Evolutionary conservation across 1,284 basidiomycete species (phyloP).

Genomic region (Rhodotorula sp.): DNA sequence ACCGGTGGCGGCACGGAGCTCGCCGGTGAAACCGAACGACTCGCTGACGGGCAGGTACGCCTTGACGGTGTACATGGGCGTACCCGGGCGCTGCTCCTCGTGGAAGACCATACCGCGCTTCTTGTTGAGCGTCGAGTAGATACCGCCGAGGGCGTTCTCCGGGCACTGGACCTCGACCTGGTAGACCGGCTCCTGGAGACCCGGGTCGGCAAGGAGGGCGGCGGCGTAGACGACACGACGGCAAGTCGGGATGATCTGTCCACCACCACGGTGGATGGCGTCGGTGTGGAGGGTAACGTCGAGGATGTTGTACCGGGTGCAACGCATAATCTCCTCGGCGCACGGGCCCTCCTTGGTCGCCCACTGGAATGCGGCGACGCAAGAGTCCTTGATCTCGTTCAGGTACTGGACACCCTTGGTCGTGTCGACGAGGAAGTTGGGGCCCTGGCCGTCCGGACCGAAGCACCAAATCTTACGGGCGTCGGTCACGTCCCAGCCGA

Average conservation of each 20-base stretch:
- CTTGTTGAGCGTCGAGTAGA: constrained; percentile 91
- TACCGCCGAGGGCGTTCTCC: constrained; percentile 95
- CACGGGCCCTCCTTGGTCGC: constrained; percentile 94
- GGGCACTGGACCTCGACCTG: constrained; percentile 98
- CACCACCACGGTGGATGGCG: constrained; percentile 99
- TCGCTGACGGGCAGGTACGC: constrained; percentile 82
- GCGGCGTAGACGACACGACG: constrained; percentile 97
- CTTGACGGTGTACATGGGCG: constrained; percentile 96
- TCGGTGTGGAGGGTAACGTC: constrained; percentile 98
- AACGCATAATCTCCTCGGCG: constrained; percentile 98
- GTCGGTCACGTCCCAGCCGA: constrained; percentile 98
- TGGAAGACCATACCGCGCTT: constrained; percentile 98
- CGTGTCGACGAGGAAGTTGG: constrained; percentile 95
- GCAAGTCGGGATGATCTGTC: constrained; percentile 92
- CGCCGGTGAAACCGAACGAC: constrained; percentile 99
- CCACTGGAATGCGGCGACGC: constrained; percentile 99
- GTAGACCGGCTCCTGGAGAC: constrained; percentile 96
- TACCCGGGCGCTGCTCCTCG: constrained; percentile 95
- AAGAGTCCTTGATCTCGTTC: constrained; percentile 98
- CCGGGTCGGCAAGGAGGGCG: constrained; percentile 83
- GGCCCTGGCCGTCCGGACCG: constrained; percentile 96
- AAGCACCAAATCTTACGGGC: constrained; percentile 99
- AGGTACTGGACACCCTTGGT: constrained; percentile 77
- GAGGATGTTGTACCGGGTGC: constrained; percentile 91
- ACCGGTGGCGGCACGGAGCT: constrained; percentile 84